phyloP scores from a whole-genome alignment of 371 early-diverging fungal species.

The Lichtheimia hyalospora region DNA sequence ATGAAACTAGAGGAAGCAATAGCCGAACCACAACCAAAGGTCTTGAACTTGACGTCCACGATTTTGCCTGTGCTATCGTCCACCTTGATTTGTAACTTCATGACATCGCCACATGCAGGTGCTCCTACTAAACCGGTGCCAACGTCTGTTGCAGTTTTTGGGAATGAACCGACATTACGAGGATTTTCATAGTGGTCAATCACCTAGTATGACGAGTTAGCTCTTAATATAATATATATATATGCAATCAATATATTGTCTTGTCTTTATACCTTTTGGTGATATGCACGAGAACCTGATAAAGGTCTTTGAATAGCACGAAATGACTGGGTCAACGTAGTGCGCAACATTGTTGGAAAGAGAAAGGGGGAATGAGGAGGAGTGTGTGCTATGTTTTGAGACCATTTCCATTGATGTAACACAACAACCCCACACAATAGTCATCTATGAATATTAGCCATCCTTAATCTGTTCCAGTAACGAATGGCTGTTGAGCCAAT shows the following conservation, averaged over 20 bases:
- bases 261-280: conserved; percentile 18
- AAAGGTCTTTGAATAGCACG: conserved; percentile 18
- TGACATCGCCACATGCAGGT: conserved; percentile 99
- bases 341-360: conserved; percentile 16
- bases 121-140: conserved; percentile 99
- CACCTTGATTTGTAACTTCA: conserved; percentile 98
- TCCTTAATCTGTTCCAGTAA: too few species aligned
- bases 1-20: conserved; percentile 94
- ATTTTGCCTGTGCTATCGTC: conserved; percentile 88
- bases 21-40: conserved; percentile 99
- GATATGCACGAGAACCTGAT: conserved; percentile 17
- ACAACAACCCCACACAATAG: too few species aligned
- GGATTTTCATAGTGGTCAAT: conserved; percentile 95
- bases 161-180: conserved; percentile 95
- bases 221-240: neutral
- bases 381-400: neutral
- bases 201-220: conserved; percentile 44
- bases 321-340: conserved; percentile 14
- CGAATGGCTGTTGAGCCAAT: too few species aligned
- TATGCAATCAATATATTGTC: neutral
- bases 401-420: too few species aligned
- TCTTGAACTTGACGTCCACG: conserved; percentile 97
- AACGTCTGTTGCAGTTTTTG: conserved; percentile 80
- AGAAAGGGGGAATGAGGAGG: neutral
- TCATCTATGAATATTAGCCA: too few species aligned